A percentile compares a stretch with the other conserved stretches of the same genome.
Conservation (phyloP, 2,329 filamentous ascomycete genomes). For the Daldinia eschscholtzii region DNA sequence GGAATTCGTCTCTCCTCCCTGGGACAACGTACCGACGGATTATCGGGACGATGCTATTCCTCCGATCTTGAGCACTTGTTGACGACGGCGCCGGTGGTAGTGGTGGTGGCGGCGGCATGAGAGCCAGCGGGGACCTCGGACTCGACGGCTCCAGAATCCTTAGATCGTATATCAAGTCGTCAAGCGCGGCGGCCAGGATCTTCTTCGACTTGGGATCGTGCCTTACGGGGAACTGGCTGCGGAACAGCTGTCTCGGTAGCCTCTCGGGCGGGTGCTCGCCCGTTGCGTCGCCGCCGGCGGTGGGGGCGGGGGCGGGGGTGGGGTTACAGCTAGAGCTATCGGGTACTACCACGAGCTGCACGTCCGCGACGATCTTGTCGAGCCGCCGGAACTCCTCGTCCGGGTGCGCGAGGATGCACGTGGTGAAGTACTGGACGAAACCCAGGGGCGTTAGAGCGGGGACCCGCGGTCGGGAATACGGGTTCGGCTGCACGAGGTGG, state of each 20-base stretch:
- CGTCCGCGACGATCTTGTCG: slow-evolving; percentile 73
- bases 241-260: slow-evolving; percentile 82
- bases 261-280: slow-evolving; percentile 70
- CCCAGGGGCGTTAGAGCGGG: slow-evolving; percentile 76
- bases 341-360: slow-evolving; percentile 70
- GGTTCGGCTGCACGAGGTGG: slow-evolving; percentile 70
- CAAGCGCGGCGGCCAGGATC: slow-evolving; percentile 71
- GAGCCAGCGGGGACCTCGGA: slow-evolving; percentile 21
- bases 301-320: background rate
- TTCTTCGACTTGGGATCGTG: slow-evolving; percentile 70
- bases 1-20: slow-evolving; percentile 11
- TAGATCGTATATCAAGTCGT: slow-evolving; percentile 53
- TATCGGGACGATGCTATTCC: background rate
- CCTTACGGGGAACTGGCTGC: slow-evolving; percentile 75
- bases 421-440: slow-evolving; percentile 78
- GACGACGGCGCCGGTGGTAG: slow-evolving; percentile 18
- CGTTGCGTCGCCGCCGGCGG: no score
- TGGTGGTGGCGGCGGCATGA: slow-evolving; percentile 28
- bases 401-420: slow-evolving; percentile 80
- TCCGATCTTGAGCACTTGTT: slow-evolving; percentile 5
- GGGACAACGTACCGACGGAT: slow-evolving; percentile 10
- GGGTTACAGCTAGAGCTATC: background rate
- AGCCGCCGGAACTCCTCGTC: slow-evolving; percentile 80
- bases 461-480: slow-evolving; percentile 66
- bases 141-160: slow-evolving; percentile 13